Base-by-base conservation (phyloP, 495 filamentous ascomycete genomes). In the Poronia punctata region DNA sequence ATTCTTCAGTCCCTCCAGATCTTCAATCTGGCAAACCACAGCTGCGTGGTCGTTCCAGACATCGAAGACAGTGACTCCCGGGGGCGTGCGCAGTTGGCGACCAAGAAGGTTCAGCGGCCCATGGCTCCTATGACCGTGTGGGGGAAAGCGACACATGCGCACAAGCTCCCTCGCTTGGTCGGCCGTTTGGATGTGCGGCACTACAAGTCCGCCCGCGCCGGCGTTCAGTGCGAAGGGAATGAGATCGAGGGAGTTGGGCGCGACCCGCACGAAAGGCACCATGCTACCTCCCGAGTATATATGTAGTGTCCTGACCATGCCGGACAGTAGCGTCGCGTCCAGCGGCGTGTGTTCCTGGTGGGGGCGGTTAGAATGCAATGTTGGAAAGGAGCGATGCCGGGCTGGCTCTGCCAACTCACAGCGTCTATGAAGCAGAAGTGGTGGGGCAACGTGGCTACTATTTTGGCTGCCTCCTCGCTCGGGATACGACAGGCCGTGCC, bases 11-110 rank as follows among this genome's bases (percentile, higher is more conserved):
- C 67, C 70, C 4, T 64, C 43, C 11, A 57, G 55, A 3, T 67
- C 70, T 60, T 73, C 70, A 22, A 73, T 72, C 47, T 73, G 70
- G 19, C 68, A 60, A 26, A 64, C 53, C 1, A 65, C 59, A n/a
- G 61, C 50, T 12, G 70, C 41, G 7, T 56, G 51, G 1, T 53
- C 42, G 30, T 73, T 58, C 29, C 29, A 32, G 9, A 32, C 29
- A 12, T 32, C 29, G 29, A n/a, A 32, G 6, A 32, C 12, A 6
- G 29, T 32, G 7, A 7, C 10, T 6, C 29, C 29, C 7, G 29
- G 29, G 7, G 7, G 7, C 29, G 29, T 32, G 12, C 29, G 29
- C 6, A 5, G 9, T 12, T 32, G 29, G 9, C 15, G 9, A n/a
- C 29, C 29, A 32, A 32, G 15, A 11, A 32, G 29, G 6, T 6